Evolutionary conservation across 2,329 filamentous ascomycete species (phyloP).

Genomic region (Cercospora sp.): DNA sequence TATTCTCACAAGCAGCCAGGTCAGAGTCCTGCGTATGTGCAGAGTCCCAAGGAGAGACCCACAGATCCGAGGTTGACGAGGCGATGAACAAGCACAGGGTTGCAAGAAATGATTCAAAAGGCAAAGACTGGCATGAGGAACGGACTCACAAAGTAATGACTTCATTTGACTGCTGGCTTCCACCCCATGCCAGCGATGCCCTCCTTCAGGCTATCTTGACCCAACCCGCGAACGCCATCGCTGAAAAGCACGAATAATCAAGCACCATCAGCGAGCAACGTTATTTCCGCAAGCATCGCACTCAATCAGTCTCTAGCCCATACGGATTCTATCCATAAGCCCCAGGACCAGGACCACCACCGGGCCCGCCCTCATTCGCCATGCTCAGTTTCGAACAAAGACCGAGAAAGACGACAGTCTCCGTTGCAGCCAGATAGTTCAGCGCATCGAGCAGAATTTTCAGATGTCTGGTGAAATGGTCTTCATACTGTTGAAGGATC

Average conservation of each 20-base stretch:
- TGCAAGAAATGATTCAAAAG: neutral
- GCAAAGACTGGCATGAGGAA: neutral
- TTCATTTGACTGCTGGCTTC: neutral
- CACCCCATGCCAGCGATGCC: neutral
- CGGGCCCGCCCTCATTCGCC: constrained; percentile 66
- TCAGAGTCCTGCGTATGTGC: neutral
- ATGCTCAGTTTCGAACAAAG: constrained; percentile 80
- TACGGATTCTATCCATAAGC: constrained; percentile 25
- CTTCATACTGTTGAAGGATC: constrained; percentile 86
- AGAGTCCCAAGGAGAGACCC: neutral
- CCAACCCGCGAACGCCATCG: constrained; percentile 8
- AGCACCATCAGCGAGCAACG: neutral
- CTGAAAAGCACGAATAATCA: neutral
- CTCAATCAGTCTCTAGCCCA: neutral
- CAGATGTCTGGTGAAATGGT: constrained; percentile 86
- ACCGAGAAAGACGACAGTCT: constrained; percentile 90
- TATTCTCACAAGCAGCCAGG: neutral
- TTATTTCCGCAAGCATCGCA: neutral
- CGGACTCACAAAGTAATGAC: neutral
- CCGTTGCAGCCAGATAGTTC: constrained; percentile 95
- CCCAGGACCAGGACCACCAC: constrained; percentile 29
- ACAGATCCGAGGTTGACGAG: constrained; percentile 10
- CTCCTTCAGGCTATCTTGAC: neutral
- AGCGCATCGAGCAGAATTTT: constrained; percentile 92
- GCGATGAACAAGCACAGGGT: neutral